Conservation (phyloP, 2,329 filamentous ascomycete species). For the Diaporthe nobilis region DNA sequence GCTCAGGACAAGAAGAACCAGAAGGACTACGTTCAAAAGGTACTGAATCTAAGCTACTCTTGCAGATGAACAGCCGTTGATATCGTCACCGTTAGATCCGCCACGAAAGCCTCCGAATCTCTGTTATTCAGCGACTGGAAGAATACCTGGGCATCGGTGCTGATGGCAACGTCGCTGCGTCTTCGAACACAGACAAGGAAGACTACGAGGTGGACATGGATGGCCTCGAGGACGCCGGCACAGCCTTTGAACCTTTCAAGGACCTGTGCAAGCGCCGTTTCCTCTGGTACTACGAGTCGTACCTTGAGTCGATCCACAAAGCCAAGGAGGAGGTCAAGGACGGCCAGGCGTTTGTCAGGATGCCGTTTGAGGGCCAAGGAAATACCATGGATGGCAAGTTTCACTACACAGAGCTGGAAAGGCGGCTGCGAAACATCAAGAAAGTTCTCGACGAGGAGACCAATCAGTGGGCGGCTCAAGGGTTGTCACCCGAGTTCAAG, state of each 20-base stretch:
- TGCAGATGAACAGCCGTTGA: not conserved
- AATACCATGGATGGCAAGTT: constrained; percentile 92
- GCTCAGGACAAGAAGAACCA: constrained; percentile 80
- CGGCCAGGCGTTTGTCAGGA: constrained; percentile 76
- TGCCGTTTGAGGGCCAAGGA: constrained; percentile 85
- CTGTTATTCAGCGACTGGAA: constrained; percentile 89
- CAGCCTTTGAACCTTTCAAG: constrained; percentile 86
- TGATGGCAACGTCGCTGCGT: constrained; percentile 58
- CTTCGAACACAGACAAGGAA: constrained; percentile 51
- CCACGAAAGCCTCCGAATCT: constrained; percentile 89
- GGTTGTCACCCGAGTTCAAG: constrained; percentile 71
- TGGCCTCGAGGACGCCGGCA: constrained; percentile 61
- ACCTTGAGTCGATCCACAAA: constrained; percentile 78
- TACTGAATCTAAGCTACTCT: constrained; percentile 48
- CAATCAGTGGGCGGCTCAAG: constrained; percentile 78
- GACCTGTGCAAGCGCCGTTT: constrained; percentile 93
- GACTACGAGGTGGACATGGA: constrained; percentile 65
- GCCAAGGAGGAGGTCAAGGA: constrained; percentile 75
- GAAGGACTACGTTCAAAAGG: constrained; percentile 84
- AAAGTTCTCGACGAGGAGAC: constrained; percentile 80
- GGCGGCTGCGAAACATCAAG: constrained; percentile 78
- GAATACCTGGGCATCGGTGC: constrained; percentile 77
- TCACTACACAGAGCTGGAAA: constrained; percentile 81
- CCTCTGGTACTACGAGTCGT: constrained; percentile 95
- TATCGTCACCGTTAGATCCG: constrained; percentile 73